Percentiles rank a stretch among this genome's conserved stretches.
These are phyloP conservation scores for Nicotiana rustica DNA, from an alignment of 305 asterid genomes.

Conservation along the genomic window DNA sequence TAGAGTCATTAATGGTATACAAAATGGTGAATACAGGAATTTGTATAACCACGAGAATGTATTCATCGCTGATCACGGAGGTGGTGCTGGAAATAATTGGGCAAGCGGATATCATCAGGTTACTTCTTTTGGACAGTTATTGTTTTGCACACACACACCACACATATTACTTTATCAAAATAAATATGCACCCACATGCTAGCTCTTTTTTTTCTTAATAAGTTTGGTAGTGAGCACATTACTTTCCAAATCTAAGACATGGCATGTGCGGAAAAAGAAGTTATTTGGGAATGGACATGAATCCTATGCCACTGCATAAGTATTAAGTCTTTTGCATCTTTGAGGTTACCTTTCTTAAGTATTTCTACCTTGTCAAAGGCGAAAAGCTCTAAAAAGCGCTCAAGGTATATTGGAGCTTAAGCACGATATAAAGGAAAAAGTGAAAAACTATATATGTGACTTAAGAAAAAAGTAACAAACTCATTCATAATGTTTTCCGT, in stretches of 20 bases:
- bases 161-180: background rate
- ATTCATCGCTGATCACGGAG: slow-evolving; percentile 91
- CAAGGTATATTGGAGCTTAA: too few species aligned
- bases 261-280: background rate
- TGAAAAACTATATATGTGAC: too few species aligned
- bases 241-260: background rate
- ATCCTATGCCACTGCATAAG: too few species aligned
- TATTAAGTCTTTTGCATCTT: too few species aligned
- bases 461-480: too few species aligned
- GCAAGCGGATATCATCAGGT: slow-evolving; percentile 99
- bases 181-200: background rate
- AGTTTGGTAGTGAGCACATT: background rate
- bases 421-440: too few species aligned
- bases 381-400: too few species aligned
- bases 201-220: background rate
- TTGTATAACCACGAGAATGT: slow-evolving; percentile 96
- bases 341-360: too few species aligned
- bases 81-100: slow-evolving; percentile 99
- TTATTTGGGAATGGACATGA: background rate
- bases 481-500: too few species aligned
- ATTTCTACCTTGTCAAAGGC: too few species aligned
- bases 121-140: background rate
- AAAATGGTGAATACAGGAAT: slow-evolving; percentile 91
- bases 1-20: slow-evolving; percentile 94
- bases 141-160: background rate